These are phyloP conservation scores for Gynostemma pentaphyllum DNA, from an alignment of 306 rosid genomes.

Conservation along the genomic window DNA sequence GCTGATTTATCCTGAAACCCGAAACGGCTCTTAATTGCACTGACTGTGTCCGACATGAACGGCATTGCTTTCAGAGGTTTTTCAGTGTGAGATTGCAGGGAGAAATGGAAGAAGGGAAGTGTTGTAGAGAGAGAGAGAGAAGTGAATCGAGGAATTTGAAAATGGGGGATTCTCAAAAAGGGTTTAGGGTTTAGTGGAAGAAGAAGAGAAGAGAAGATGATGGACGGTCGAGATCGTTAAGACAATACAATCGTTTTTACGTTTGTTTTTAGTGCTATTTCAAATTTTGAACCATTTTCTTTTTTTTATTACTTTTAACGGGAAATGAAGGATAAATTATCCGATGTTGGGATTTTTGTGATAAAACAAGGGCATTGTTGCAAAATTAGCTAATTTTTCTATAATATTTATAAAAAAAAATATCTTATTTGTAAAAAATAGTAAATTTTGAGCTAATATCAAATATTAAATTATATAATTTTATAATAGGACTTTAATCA, in stretches of 20 bases:
- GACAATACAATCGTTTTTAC: neutral
- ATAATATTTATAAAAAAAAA: no score
- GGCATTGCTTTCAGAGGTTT: conserved; percentile 32
- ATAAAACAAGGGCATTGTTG: no score
- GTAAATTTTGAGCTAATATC: no score
- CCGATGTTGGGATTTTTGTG: no score
- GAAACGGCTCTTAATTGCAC: conserved; percentile 72
- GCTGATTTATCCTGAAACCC: conserved; percentile 76
- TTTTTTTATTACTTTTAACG: neutral
- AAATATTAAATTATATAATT: no score
- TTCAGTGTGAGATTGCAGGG: neutral
- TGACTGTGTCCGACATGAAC: conserved; percentile 69
- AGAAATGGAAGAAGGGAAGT: neutral
- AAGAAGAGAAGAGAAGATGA: neutral
- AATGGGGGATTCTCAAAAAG: conserved; percentile 1
- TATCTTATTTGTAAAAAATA: no score
- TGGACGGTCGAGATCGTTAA: neutral
- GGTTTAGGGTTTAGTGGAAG: neutral
- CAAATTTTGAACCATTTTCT: neutral
- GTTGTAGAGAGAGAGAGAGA: neutral
- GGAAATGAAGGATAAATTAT: neutral
- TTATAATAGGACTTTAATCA: no score
- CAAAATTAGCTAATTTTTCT: no score
- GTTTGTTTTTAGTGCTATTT: conserved; percentile 1
- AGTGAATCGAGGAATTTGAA: conserved; percentile 3